phyloP scores from a whole-genome alignment of 2,329 filamentous ascomycete species.

The Claviceps sp. region DNA sequence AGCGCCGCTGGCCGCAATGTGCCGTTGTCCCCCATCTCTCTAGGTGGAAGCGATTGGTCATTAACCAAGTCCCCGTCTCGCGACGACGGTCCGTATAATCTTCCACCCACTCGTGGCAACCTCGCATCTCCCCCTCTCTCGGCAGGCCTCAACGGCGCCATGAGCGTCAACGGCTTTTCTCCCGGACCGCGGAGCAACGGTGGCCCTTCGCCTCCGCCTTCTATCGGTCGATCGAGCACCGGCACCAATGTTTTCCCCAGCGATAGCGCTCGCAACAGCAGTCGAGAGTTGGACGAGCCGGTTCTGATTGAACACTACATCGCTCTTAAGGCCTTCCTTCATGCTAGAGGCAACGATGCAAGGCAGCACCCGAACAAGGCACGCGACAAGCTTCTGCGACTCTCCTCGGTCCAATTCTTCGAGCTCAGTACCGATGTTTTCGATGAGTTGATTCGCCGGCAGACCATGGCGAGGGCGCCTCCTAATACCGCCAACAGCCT shows the following conservation, averaged over 20 bases:
- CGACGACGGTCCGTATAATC: constrained; percentile 35
- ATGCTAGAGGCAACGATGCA: constrained; percentile 62
- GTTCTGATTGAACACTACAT: constrained; percentile 70
- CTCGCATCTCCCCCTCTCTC: constrained; percentile 59
- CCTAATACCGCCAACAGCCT: constrained; percentile 38
- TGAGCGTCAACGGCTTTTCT: constrained; percentile 49
- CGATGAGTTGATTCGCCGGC: constrained; percentile 81
- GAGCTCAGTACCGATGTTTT: constrained; percentile 96
- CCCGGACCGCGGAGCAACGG: constrained; percentile 42
- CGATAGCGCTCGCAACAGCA: constrained; percentile 47
- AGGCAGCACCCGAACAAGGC: constrained; percentile 74
- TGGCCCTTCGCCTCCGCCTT: constrained; percentile 74
- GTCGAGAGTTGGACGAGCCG: constrained; percentile 46
- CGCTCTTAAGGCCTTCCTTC: constrained; percentile 63
- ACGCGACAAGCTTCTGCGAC: constrained; percentile 80
- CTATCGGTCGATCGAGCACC: constrained; percentile 72
- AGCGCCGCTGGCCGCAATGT: constrained; percentile 52
- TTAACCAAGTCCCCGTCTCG: constrained; percentile 51
- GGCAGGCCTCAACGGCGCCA: constrained; percentile 41
- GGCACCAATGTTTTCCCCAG: constrained; percentile 59
- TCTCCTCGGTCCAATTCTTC: constrained; percentile 88
- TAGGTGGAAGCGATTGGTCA: constrained; percentile 76
- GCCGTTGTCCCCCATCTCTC: constrained; percentile 69
- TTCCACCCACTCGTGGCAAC: constrained; percentile 37
- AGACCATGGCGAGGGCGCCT: constrained; percentile 46